Conservation (phyloP, 805 yeast species). For the Pichia kluyveri region DNA sequence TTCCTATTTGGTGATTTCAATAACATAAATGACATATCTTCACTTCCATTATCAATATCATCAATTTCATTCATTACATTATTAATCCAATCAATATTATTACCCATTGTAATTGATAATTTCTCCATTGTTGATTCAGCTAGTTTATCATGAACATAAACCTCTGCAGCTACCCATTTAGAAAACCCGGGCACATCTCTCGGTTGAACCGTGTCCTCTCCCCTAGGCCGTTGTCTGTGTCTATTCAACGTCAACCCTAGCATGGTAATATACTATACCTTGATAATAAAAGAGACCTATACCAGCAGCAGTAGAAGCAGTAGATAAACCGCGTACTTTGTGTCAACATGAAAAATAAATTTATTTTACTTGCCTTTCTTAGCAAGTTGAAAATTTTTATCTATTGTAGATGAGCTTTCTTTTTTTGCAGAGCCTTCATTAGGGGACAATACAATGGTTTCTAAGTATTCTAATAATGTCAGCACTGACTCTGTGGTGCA, state of each 20-base stretch:
- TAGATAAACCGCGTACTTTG: too few relatives aligned
- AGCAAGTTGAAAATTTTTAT: too few relatives aligned
- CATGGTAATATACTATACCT: slow-evolving; percentile 9
- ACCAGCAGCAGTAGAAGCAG: too few relatives aligned
- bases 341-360: too few relatives aligned
- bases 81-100: slow-evolving; percentile 23
- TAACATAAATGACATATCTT: slow-evolving; percentile 9
- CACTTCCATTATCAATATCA: background rate
- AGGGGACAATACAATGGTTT: background rate
- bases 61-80: slow-evolving; percentile 18
- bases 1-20: slow-evolving; percentile 16
- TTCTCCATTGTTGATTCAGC: slow-evolving; percentile 18
- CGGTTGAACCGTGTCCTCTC: slow-evolving; percentile 1
- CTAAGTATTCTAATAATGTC: slow-evolving; percentile 2
- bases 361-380: too few relatives aligned
- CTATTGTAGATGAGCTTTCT: too few relatives aligned
- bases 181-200: slow-evolving; percentile 23
- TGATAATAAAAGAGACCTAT: background rate
- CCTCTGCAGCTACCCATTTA: slow-evolving; percentile 26
- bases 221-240: background rate
- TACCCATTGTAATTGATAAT: slow-evolving; percentile 17
- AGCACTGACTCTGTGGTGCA: slow-evolving; percentile 8
- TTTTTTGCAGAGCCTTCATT: background rate
- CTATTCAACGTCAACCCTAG: slow-evolving; percentile 23
- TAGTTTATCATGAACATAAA: slow-evolving; percentile 18